Percentiles rank a stretch among this genome's conserved stretches.
Conservation (phyloP, 2,329 filamentous ascomycete species). For the Clarireedia monteithiana region DNA sequence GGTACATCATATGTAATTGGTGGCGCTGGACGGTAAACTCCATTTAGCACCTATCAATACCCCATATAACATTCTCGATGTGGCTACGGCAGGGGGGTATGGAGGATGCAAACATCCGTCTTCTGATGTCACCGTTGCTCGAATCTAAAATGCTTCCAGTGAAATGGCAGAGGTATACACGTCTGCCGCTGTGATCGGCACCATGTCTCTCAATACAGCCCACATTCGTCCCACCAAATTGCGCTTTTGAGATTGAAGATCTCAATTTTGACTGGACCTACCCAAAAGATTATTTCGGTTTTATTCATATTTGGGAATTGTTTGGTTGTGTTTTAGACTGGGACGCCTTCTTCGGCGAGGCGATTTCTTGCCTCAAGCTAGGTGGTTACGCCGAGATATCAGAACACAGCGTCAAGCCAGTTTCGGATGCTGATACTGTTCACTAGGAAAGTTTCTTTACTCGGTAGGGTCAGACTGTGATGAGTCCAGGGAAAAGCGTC, state of each 20-base stretch:
- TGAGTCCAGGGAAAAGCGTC: constrained; percentile 32
- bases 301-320: constrained; percentile 22
- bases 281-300: constrained; percentile 21
- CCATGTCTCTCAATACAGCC: constrained; percentile 28
- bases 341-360: constrained; percentile 13
- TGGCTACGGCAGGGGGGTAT: constrained; percentile 37
- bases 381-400: constrained; percentile 40
- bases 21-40: constrained; percentile 15
- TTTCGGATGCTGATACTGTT: constrained; percentile 32
- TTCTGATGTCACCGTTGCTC: constrained; percentile 10
- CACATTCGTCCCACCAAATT: constrained; percentile 48
- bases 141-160: not conserved
- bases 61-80: constrained; percentile 30
- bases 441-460: constrained; percentile 16
- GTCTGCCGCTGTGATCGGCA: constrained; percentile 23
- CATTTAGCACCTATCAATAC: constrained; percentile 16
- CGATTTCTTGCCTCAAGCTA: constrained; percentile 29
- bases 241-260: constrained; percentile 58
- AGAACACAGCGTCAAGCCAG: constrained; percentile 34
- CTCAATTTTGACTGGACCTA: constrained; percentile 24
- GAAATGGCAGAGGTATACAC: constrained; percentile 24
- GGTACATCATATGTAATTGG: constrained; percentile 32
- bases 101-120: constrained; percentile 29
- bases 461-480: constrained; percentile 26
- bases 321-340: constrained; percentile 20